Base-by-base conservation (phyloP, 371 early-diverging fungal species). In the Apophysomyces sp. region DNA sequence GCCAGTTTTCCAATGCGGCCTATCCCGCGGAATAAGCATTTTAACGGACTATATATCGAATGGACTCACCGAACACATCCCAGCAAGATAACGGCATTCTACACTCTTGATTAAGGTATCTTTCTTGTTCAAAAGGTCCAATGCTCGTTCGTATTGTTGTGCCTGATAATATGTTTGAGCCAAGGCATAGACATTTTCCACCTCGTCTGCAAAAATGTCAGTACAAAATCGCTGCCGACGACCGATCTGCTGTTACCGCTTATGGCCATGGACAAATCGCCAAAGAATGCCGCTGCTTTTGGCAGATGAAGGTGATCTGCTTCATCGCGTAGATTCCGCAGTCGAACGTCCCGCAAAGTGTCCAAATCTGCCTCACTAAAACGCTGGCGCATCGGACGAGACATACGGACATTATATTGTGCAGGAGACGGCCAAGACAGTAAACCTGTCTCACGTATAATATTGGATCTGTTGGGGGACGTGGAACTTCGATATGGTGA, bases 61-160 rank as follows among this genome's bases (percentile, higher is more conserved):
- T 26, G 13, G 18, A 66, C 72, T 78, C 78, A 88, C 88, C 44
- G 80, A 74, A 64, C 90, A 88, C 41, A 85, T 75, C 13, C 82
- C 86, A 24, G 88, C 87, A 6, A 89, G 62, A 63, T 78, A 83
- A 40, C 88, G 75, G 70, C 85, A 86, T 21, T 81, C 75, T 4
- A 86, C 77, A 41, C 84, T 86, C 11, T 76, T 70, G 39, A 83
- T 77, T 13, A 84, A 57, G 1, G 82, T 64, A 3, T 83, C 63
- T 52, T 77, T 69, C 21, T 71, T 73, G 58, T 81, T 77, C 16
- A 90, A 57, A n/a, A 88, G 64, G 53, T 80, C 79, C 29, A 83
- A 62, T 13, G 86, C 87, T 41, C 88, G 68, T 21, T 79, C 80
- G 61, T 84, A 88, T 64, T 90, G 83, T 26, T 83, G 79, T 21